Evolutionary conservation across 345 rosid genomes (phyloP).

Genomic region (Boechera retrofracta): DNA sequence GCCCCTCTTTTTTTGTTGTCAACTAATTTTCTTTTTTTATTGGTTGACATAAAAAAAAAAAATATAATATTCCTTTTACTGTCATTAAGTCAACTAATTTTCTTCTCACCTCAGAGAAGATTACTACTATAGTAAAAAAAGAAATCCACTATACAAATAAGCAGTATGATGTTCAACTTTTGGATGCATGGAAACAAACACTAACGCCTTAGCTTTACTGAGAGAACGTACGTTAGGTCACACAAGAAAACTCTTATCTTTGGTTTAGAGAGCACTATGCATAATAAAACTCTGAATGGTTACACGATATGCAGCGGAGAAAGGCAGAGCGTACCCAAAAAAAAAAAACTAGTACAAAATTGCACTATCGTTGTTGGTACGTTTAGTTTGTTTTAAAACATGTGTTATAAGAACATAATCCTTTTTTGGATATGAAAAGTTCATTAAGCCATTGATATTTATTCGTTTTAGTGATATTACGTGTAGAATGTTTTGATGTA

Average conservation of each 20-base stretch:
- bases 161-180: not conserved
- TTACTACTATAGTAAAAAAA: not conserved
- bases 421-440: not conserved
- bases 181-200: conserved; percentile 25
- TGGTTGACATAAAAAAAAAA: not conserved
- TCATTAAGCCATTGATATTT: not conserved
- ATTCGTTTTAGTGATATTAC: not conserved
- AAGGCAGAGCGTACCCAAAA: not conserved
- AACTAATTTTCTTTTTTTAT: conserved; percentile 4
- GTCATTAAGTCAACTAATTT: conserved; percentile 32
- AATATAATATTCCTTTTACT: not conserved
- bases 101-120: conserved; percentile 2
- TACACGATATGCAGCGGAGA: not conserved
- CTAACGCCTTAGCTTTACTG: not conserved
- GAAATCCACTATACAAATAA: too few species aligned
- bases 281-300: not conserved
- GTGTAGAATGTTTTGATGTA: not conserved
- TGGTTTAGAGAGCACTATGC: not conserved
- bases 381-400: not conserved
- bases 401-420: not conserved
- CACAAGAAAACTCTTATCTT: not conserved
- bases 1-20: not conserved
- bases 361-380: not conserved
- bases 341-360: not conserved
- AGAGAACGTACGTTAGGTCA: conserved; percentile 2